Percentiles rank a stretch among this genome's conserved stretches.
Evolutionary conservation across 305 asterid genomes (phyloP).

Genomic region (Solanum aculeatissimum): DNA sequence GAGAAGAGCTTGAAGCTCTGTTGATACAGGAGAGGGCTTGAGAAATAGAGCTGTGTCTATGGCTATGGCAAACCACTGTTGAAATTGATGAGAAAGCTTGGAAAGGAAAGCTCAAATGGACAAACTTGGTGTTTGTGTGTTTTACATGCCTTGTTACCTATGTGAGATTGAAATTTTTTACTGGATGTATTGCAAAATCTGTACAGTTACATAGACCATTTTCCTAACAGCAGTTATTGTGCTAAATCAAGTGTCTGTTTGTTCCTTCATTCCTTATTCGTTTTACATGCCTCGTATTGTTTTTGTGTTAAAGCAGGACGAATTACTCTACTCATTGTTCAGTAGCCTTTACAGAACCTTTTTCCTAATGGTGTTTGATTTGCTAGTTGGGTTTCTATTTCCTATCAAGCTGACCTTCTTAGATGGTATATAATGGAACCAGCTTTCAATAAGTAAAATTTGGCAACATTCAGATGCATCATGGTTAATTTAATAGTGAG

Average conservation of each 20-base stretch:
- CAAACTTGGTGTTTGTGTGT: not conserved
- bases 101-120: not conserved
- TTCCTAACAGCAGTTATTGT: not conserved
- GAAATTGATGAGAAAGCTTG: not conserved
- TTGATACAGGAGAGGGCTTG: slow-evolving; percentile 32
- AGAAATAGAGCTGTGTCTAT: not conserved
- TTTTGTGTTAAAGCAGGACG: not conserved
- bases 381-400: not conserved
- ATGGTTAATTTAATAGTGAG: not conserved
- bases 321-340: not conserved
- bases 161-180: not conserved
- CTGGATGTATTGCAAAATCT: not conserved
- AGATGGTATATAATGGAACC: not conserved
- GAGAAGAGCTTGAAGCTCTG: slow-evolving; percentile 75
- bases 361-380: not conserved
- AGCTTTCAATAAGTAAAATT: not conserved
- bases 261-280: not conserved
- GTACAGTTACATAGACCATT: not conserved
- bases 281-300: not conserved
- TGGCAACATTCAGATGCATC: not conserved
- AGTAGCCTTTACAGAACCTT: not conserved
- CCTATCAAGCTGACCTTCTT: not conserved
- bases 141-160: not conserved
- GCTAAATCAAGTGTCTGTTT: not conserved
- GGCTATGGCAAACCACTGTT: not conserved